Evolutionary conservation across 78 protist genomes (phyloP).

Genomic region (Dictyostelium purpureum): DNA sequence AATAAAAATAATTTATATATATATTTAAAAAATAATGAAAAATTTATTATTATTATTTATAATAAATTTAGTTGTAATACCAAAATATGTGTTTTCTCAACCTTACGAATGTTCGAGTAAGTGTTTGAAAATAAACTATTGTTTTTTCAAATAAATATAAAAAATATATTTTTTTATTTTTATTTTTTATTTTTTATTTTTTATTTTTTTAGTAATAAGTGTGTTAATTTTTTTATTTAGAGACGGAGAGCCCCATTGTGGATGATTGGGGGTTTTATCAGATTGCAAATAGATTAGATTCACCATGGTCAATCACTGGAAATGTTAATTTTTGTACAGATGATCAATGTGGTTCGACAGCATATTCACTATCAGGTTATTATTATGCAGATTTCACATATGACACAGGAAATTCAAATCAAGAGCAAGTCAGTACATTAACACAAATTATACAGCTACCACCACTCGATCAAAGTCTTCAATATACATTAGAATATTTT

Average conservation of each 20-base stretch:
- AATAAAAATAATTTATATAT: no score
- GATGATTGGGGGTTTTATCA: conserved; percentile 33
- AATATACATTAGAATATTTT: not conserved
- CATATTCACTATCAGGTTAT: conserved; percentile 26
- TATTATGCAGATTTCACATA: conserved; percentile 24
- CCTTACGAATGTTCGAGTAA: no score
- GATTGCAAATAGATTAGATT: not conserved
- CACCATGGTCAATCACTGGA: not conserved
- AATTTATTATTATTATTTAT: no score
- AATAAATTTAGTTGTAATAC: no score
- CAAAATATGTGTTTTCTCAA: no score
- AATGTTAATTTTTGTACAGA: conserved; percentile 42
- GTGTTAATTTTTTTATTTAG: not conserved
- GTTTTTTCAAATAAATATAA: no score
- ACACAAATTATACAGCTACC: not conserved
- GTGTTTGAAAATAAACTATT: no score
- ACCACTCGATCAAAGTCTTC: not conserved
- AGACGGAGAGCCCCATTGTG: conserved; percentile 9
- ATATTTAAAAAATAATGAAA: no score
- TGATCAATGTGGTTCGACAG: conserved; percentile 45
- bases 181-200: no score
- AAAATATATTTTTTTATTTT: no score
- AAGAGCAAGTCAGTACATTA: not conserved
- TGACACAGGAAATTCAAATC: not conserved
- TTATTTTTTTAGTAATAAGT: no score